Evolutionary conservation across 139 green algal species (phyloP), one percentile per base, ranked within the genome.

Genomic region (Diplosphaera chodatii): DNA sequence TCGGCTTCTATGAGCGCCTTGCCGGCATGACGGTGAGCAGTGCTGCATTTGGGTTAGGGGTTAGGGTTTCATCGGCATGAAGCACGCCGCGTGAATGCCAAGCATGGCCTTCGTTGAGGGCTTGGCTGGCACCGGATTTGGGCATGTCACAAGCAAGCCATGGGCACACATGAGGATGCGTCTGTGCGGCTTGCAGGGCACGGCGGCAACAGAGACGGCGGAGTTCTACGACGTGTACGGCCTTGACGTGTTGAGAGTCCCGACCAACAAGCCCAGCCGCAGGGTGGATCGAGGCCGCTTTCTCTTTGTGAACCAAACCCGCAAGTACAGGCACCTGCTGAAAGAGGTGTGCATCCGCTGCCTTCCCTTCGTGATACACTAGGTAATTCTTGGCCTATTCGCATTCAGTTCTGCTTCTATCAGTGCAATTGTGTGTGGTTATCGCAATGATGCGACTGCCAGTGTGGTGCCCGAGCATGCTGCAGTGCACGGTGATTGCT

Each of bases 21-120:
- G 69, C 71, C 4, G 89, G 89, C 48, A 95, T 95, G 89, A 93
- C 89, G 63, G 87, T 85, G 64, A 13, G 74, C 1, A 20, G n/a
- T n/a, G n/a, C n/a, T n/a, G n/a, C n/a, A n/a, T n/a, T n/a, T n/a
- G n/a, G n/a, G n/a, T n/a, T n/a, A n/a, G n/a, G n/a, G n/a, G n/a
- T n/a, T n/a, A n/a, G n/a, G n/a, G n/a, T n/a, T n/a, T n/a, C n/a
- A n/a, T n/a, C n/a, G 37, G 37, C 37, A 48, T 8, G 10, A 8
- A 48, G 37, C 37, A 48, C 37, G 10, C 37, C 37, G 37, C n/a
- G n/a, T n/a, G n/a, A n/a, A n/a, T n/a, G n/a, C n/a, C n/a, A n/a
- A n/a, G n/a, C n/a, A n/a, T n/a, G n/a, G n/a, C n/a, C n/a, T n/a
- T n/a, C n/a, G n/a, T n/a, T n/a, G n/a, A n/a, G n/a, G n/a, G n/a